A percentile compares a stretch with the other conserved stretches of the same genome.
Evolutionary conservation across 2,329 filamentous ascomycete genomes (phyloP).

Genomic region (Curvularia lunata): DNA sequence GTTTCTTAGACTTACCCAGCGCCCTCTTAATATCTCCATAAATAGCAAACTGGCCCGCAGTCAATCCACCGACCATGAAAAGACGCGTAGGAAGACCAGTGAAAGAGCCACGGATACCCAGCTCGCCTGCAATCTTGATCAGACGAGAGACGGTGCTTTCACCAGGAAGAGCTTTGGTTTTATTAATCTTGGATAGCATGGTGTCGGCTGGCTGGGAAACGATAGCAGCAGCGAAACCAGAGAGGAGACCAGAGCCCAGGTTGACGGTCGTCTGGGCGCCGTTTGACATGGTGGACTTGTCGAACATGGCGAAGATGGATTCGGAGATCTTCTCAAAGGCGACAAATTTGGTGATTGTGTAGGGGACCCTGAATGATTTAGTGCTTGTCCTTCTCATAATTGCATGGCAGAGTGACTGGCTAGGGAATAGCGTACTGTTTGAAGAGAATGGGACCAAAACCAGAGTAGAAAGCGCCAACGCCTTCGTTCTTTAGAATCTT

Average conservation of each 20-base stretch:
- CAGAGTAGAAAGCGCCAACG: constrained; percentile 85
- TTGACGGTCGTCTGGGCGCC: constrained; percentile 79
- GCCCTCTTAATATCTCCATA: constrained; percentile 62
- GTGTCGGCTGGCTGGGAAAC: constrained; percentile 91
- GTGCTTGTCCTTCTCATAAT: too few species aligned
- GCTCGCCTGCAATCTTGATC: constrained; percentile 86
- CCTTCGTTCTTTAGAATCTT: constrained; percentile 86
- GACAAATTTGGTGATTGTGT: constrained; percentile 95
- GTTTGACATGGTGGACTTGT: constrained; percentile 73
- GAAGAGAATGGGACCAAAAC: constrained; percentile 69
- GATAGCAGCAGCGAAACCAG: constrained; percentile 83
- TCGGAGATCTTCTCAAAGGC: constrained; percentile 89
- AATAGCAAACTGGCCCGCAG: constrained; percentile 76
- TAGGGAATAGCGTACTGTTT: constrained; percentile 44
- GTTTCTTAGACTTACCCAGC: constrained; percentile 15
- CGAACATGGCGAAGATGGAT: constrained; percentile 68
- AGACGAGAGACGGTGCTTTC: constrained; percentile 81
- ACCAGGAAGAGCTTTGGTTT: constrained; percentile 85
- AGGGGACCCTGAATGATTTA: too few species aligned
- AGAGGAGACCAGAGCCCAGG: constrained; percentile 82
- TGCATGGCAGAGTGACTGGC: neutral
- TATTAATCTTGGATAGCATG: constrained; percentile 96
- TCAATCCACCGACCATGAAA: constrained; percentile 71
- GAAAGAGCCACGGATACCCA: constrained; percentile 79
- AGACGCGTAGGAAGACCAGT: constrained; percentile 80